Percentiles rank a stretch among this genome's conserved stretches.
Conservation (phyloP, 306 rosid genomes). For the Vigna hirtella region DNA sequence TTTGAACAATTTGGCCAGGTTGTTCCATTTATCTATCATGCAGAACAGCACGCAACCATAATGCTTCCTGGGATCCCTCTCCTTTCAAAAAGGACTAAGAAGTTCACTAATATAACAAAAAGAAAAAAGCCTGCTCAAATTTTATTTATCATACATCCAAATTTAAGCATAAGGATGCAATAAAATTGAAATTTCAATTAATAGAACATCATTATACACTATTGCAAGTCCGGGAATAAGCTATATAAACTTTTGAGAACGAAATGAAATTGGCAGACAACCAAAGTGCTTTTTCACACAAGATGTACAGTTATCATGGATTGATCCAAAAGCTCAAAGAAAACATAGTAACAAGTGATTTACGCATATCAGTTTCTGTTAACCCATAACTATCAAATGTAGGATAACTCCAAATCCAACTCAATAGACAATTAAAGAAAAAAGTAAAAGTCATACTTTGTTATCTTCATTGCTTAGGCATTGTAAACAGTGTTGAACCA, state of each 20-base stretch:
- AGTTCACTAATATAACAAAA: not conserved
- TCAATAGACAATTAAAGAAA: not conserved
- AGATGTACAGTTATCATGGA: constrained; percentile 23
- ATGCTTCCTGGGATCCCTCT: constrained; percentile 12
- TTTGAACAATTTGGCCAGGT: constrained; percentile 11
- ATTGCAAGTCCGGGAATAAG: not conserved
- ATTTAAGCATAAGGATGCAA: not conserved
- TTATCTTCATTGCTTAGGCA: constrained; percentile 60
- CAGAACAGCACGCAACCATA: constrained; percentile 19
- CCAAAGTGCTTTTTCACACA: constrained; percentile 2
- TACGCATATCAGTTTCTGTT: constrained; percentile 6
- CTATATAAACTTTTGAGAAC: not conserved
- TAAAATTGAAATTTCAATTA: not conserved
- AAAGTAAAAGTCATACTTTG: constrained; percentile 48
- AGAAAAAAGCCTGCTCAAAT: not conserved
- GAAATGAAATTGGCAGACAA: not conserved
- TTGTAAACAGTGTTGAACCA: constrained; percentile 69
- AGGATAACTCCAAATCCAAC: constrained; percentile 20
- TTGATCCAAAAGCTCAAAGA: constrained; percentile 9
- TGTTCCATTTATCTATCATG: constrained; percentile 14
- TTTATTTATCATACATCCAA: not conserved
- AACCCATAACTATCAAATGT: constrained; percentile 4
- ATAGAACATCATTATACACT: not conserved
- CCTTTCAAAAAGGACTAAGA: constrained; percentile 16
- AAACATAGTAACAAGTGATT: not conserved